A percentile compares a stretch with the other conserved stretches of the same genome.
These are phyloP conservation scores for Mucor indicus DNA, from an alignment of 371 early-diverging fungal species.

Conservation along the genomic window DNA sequence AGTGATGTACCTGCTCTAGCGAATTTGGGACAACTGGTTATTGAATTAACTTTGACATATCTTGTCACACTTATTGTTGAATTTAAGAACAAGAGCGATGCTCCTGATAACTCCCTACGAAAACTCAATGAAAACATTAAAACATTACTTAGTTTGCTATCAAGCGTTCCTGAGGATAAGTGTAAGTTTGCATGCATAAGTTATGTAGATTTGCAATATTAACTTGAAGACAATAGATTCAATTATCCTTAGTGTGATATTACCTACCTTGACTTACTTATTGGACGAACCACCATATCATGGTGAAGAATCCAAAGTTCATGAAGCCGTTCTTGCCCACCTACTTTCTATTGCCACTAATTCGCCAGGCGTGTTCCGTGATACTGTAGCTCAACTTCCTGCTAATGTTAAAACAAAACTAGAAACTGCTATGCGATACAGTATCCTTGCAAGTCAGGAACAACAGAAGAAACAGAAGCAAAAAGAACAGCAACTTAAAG, in stretches of 20 bases:
- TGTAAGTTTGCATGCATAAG: conserved; percentile 24
- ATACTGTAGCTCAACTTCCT: conserved; percentile 29
- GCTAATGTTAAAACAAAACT: conserved; percentile 30
- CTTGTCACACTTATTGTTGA: conserved; percentile 28
- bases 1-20: conserved; percentile 16
- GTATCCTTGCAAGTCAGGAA: conserved; percentile 37
- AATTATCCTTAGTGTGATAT: conserved; percentile 24
- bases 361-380: conserved; percentile 36
- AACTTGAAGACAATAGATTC: conserved; percentile 13
- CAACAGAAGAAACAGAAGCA: conserved; percentile 31
- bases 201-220: not conserved
- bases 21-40: conserved; percentile 26
- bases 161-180: conserved; percentile 28
- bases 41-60: conserved; percentile 29
- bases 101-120: conserved; percentile 4
- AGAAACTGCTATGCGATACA: conserved; percentile 46
- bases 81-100: conserved; percentile 7
- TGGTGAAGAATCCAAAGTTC: conserved; percentile 22
- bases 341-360: conserved; percentile 36
- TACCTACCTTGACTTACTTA: conserved; percentile 39
- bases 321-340: conserved; percentile 29
- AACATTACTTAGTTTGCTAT: conserved; percentile 31
- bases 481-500: conserved; percentile 24
- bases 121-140: conserved; percentile 42
- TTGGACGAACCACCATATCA: conserved; percentile 35